A percentile compares a stretch with the other conserved stretches of the same genome.
Evolutionary conservation across 257 asterid genomes (phyloP).

Genomic region (Lithospermum erythrorhizon): DNA sequence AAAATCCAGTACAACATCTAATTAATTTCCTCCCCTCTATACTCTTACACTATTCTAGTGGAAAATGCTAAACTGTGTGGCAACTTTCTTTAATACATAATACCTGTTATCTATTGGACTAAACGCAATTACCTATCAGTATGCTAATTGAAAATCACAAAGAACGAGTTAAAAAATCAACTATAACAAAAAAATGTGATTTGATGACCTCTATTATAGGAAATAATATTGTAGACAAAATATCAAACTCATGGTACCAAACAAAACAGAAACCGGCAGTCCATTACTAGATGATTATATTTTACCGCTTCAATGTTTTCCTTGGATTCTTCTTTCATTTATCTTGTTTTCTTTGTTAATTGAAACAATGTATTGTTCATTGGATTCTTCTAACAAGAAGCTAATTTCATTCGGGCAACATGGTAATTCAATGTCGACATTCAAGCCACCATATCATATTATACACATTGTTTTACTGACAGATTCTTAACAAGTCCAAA

Average conservation of each 20-base stretch:
- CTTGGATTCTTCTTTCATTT: neutral
- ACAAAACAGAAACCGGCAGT: conserved; percentile 10
- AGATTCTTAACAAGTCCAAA: conserved; percentile 31
- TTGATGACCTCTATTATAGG: conserved; percentile 27
- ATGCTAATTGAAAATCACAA: no score
- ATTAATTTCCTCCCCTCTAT: neutral
- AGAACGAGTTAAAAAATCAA: no score
- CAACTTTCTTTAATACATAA: neutral
- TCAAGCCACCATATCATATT: conserved; percentile 50
- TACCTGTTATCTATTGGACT: no score
- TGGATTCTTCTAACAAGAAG: neutral
- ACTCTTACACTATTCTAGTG: neutral
- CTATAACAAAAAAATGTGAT: conserved; percentile 18
- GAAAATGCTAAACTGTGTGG: neutral
- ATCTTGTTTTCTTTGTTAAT: neutral
- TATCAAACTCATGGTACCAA: conserved; percentile 21
- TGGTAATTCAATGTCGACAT: conserved; percentile 32
- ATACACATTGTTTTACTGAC: conserved; percentile 45
- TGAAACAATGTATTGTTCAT: neutral
- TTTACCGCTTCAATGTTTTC: conserved; percentile 9
- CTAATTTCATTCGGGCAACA: conserved; percentile 14
- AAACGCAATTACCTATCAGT: no score
- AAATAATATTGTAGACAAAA: conserved; percentile 19
- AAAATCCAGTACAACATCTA: neutral
- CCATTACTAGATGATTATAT: neutral